Evolutionary conservation across 1,284 basidiomycete species (phyloP).

Genomic region (Salmacisia buchloeana): DNA sequence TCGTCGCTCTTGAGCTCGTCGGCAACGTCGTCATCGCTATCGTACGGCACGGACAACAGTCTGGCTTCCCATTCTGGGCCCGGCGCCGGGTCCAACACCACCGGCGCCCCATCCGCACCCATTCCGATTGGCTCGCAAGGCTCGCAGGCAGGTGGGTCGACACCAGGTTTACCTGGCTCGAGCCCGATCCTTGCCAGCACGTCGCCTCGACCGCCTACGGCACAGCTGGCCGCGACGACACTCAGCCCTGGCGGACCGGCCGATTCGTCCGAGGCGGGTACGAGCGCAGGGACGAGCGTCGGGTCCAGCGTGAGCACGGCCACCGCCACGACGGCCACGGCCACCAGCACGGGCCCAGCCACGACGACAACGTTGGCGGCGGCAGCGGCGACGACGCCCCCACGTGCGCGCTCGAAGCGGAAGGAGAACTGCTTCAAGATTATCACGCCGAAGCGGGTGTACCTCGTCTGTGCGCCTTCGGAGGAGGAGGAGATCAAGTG

Average conservation of each 20-base stretch:
- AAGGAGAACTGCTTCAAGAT: conserved; percentile 78
- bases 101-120: no score
- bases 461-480: conserved; percentile 83
- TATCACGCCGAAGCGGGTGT: conserved; percentile 84
- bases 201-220: background rate
- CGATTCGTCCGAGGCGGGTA: no score
- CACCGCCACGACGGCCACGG: conserved; percentile 16
- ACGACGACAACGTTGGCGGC: conserved; percentile 19
- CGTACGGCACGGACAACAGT: no score
- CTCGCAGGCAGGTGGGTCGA: no score
- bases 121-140: no score
- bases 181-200: background rate
- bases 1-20: background rate
- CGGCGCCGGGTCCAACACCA: no score
- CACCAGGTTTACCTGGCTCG: background rate
- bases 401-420: conserved; percentile 18
- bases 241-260: no score
- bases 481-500: conserved; percentile 99
- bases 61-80: no score
- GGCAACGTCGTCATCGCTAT: background rate
- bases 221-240: background rate
- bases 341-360: no score
- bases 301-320: conserved; percentile 20
- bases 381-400: conserved; percentile 9
- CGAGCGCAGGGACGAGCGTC: conserved; percentile 26